These are phyloP conservation scores for Metarhizium album DNA, from an alignment of 2,329 filamentous ascomycete species.

Conservation along the genomic window DNA sequence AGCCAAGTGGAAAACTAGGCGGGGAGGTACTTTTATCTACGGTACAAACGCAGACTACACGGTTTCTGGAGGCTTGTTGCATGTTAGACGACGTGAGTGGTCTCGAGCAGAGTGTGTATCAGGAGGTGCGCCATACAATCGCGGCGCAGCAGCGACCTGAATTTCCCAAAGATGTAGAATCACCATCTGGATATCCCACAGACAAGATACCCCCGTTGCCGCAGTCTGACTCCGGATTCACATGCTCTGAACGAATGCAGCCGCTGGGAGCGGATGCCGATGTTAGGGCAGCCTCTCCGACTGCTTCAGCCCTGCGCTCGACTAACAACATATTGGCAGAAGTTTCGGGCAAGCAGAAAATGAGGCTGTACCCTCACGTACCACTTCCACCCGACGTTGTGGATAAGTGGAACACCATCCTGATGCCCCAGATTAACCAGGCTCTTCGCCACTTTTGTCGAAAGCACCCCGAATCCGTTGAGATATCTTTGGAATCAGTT, in stretches of 20 bases:
- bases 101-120: slow-evolving; percentile 40
- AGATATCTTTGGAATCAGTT: slow-evolving; percentile 66
- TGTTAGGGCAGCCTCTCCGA: slow-evolving; percentile 8
- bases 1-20: slow-evolving; percentile 34
- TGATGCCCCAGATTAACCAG: slow-evolving; percentile 64
- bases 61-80: slow-evolving; percentile 49
- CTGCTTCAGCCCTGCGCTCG: slow-evolving; percentile 1
- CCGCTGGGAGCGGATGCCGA: slow-evolving; percentile 3
- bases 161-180: slow-evolving; percentile 3
- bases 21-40: slow-evolving; percentile 41
- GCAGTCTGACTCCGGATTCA: neutral
- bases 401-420: slow-evolving; percentile 58
- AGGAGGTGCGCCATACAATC: slow-evolving; percentile 29
- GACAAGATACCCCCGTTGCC: slow-evolving; percentile 2
- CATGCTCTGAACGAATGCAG: neutral
- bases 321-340: slow-evolving; percentile 12
- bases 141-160: neutral
- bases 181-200: neutral
- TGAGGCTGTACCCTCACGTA: slow-evolving; percentile 50
- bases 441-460: slow-evolving; percentile 61
- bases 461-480: slow-evolving; percentile 65
- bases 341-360: slow-evolving; percentile 24
- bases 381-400: slow-evolving; percentile 48
- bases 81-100: slow-evolving; percentile 49
- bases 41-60: slow-evolving; percentile 43